phyloP scores from a whole-genome alignment of 495 filamentous ascomycete species.

The Glarea lozoyensis region DNA sequence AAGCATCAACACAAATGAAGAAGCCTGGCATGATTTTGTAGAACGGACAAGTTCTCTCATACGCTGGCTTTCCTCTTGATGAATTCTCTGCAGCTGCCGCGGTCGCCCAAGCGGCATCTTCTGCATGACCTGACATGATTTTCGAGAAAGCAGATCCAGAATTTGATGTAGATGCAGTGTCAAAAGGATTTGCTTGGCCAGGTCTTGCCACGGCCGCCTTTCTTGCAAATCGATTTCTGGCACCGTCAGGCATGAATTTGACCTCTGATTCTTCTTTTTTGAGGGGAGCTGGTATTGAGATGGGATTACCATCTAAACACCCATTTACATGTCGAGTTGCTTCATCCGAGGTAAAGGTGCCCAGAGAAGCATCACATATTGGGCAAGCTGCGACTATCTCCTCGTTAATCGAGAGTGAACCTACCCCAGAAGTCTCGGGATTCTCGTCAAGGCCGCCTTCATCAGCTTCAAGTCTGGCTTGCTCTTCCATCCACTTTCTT shows the following conservation, averaged over 20 bases:
- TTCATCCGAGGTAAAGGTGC: constrained; percentile 48
- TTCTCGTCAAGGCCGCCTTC: constrained; percentile 13
- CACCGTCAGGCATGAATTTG: constrained; percentile 30
- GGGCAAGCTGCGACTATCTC: constrained; percentile 51
- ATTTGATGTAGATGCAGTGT: constrained; percentile 30
- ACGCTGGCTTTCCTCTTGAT: constrained; percentile 80
- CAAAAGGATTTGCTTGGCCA: constrained; percentile 67
- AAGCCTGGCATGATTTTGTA: constrained; percentile 96
- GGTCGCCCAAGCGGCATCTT: constrained; percentile 81
- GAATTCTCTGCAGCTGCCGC: constrained; percentile 72
- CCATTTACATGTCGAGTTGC: constrained; percentile 76
- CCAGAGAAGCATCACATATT: constrained; percentile 59
- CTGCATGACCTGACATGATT: constrained; percentile 83
- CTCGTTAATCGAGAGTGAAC: constrained; percentile 8
- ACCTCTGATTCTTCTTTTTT: constrained; percentile 11
- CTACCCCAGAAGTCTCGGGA: background rate
- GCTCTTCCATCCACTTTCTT: constrained; percentile 22
- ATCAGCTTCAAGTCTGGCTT: constrained; percentile 17
- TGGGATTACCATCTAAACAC: constrained; percentile 76
- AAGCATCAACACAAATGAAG: constrained; percentile 90
- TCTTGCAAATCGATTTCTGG: constrained; percentile 43
- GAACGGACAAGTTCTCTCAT: constrained; percentile 87
- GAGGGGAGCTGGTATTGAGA: constrained; percentile 31
- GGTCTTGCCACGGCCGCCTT: constrained; percentile 63
- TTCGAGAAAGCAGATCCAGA: constrained; percentile 73